phyloP scores from a whole-genome alignment of 495 filamentous ascomycete species.

The Podospora sp. region DNA sequence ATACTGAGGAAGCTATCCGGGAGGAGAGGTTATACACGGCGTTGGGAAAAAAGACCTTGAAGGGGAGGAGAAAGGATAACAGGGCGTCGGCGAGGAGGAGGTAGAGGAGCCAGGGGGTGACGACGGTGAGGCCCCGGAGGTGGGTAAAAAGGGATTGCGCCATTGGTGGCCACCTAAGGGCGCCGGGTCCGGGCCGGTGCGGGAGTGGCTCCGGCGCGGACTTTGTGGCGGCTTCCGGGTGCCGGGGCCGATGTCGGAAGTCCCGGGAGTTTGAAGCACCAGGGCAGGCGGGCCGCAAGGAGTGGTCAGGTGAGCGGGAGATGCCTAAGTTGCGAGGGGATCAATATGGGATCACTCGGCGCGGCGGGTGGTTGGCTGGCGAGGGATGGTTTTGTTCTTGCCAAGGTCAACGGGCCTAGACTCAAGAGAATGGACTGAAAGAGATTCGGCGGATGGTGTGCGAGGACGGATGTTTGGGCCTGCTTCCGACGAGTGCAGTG shows the following conservation, averaged over 20 bases:
- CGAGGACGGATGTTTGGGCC: background rate
- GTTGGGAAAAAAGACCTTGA: conserved; percentile 50
- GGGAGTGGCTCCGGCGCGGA: background rate
- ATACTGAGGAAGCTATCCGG: conserved; percentile 51
- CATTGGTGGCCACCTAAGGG: background rate
- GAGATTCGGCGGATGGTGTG: background rate
- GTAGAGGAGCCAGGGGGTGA: conserved; percentile 52
- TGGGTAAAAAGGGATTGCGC: conserved; percentile 25
- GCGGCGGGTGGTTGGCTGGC: background rate
- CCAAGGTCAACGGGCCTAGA: background rate
- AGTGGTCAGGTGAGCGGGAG: background rate
- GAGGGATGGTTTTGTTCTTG: background rate
- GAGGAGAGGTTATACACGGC: conserved; percentile 54
- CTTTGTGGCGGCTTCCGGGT: background rate
- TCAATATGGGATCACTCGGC: background rate
- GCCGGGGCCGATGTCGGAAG: background rate
- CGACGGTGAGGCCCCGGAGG: conserved; percentile 47
- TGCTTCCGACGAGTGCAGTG: background rate
- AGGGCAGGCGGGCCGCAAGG: background rate
- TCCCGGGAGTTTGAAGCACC: background rate
- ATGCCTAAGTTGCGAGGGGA: background rate
- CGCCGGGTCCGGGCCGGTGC: background rate
- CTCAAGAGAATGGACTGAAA: background rate
- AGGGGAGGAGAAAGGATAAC: conserved; percentile 54
- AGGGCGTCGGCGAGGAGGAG: conserved; percentile 53